A percentile compares a stretch with the other conserved stretches of the same genome.
Conservation (phyloP, 1,284 basidiomycete species). For the Irpex sp. region DNA sequence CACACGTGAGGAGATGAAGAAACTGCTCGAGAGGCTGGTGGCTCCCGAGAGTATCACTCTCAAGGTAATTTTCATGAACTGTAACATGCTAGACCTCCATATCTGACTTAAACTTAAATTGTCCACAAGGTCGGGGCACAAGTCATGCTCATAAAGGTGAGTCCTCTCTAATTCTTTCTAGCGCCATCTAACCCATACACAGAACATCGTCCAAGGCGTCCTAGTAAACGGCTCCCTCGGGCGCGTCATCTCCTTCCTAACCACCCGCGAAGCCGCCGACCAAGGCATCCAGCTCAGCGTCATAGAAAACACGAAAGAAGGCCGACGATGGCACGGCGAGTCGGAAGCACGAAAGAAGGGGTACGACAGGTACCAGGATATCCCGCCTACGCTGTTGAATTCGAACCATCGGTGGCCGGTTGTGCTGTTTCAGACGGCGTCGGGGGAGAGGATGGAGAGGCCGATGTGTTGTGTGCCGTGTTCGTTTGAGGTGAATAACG, state of each 20-base stretch:
- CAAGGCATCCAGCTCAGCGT: slow-evolving; percentile 5
- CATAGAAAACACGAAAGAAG: not conserved
- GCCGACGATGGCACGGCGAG: not conserved
- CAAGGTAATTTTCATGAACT: slow-evolving; percentile 2
- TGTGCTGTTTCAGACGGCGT: slow-evolving; percentile 38
- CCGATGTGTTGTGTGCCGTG: slow-evolving; percentile 45
- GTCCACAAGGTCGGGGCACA: slow-evolving; percentile 48
- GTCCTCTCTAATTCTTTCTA: not conserved
- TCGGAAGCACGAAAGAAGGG: not conserved
- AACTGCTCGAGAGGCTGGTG: slow-evolving; percentile 26
- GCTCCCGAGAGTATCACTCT: slow-evolving; percentile 13
- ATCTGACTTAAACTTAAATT: not conserved
- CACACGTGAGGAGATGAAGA: slow-evolving; percentile 16
- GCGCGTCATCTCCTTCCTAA: slow-evolving; percentile 64
- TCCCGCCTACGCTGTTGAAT: not conserved
- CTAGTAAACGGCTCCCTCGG: slow-evolving; percentile 93
- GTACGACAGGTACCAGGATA: not conserved
- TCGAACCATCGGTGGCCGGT: slow-evolving; percentile 44
- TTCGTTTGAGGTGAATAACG: slow-evolving; percentile 57
- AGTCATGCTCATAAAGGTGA: slow-evolving; percentile 76
- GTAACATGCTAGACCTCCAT: not conserved
- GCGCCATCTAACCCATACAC: not conserved
- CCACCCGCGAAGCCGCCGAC: slow-evolving; percentile 7
- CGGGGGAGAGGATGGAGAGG: not conserved
- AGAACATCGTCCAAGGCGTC: slow-evolving; percentile 21